Conservation (phyloP, 1,139 yeast species). For the Nakaseomyces delphensis region DNA sequence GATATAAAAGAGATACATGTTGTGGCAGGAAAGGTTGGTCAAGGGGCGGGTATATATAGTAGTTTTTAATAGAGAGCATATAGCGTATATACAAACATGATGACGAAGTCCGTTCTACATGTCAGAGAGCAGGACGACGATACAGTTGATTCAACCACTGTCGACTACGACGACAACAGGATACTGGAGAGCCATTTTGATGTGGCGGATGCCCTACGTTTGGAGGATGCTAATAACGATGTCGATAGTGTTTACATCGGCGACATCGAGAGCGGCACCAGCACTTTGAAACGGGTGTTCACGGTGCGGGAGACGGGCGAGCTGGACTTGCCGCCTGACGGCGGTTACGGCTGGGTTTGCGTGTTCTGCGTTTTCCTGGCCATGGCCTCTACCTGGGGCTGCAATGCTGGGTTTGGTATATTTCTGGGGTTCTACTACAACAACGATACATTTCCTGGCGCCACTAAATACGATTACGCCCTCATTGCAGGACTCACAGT, state of each 20-base stretch:
- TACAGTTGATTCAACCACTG: too few relatives aligned
- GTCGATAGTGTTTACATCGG: neutral
- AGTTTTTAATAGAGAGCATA: too few relatives aligned
- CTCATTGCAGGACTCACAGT: slow-evolving; percentile 60
- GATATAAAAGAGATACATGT: too few relatives aligned
- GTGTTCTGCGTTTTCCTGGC: slow-evolving; percentile 46
- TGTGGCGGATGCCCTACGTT: neutral
- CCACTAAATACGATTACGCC: slow-evolving; percentile 53
- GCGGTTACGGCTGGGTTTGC: slow-evolving; percentile 65
- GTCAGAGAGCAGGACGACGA: too few relatives aligned
- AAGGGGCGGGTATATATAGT: too few relatives aligned
- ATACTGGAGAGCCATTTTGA: neutral
- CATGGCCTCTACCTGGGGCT: slow-evolving; percentile 64
- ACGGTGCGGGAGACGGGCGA: slow-evolving; percentile 31
- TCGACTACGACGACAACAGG: too few relatives aligned
- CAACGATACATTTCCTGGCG: slow-evolving; percentile 45
- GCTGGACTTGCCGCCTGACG: slow-evolving; percentile 49
- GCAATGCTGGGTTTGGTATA: slow-evolving; percentile 62
- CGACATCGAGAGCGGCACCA: neutral
- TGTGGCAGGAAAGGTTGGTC: too few relatives aligned
- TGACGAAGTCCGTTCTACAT: too few relatives aligned
- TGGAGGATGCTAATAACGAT: neutral
- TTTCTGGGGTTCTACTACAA: slow-evolving; percentile 49
- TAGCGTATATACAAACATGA: too few relatives aligned
- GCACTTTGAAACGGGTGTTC: slow-evolving; percentile 29